Evolutionary conservation across 768 basidiomycete genomes (phyloP), one percentile per base, ranked within the genome.

Genomic region (Boletellus ananiceps): DNA sequence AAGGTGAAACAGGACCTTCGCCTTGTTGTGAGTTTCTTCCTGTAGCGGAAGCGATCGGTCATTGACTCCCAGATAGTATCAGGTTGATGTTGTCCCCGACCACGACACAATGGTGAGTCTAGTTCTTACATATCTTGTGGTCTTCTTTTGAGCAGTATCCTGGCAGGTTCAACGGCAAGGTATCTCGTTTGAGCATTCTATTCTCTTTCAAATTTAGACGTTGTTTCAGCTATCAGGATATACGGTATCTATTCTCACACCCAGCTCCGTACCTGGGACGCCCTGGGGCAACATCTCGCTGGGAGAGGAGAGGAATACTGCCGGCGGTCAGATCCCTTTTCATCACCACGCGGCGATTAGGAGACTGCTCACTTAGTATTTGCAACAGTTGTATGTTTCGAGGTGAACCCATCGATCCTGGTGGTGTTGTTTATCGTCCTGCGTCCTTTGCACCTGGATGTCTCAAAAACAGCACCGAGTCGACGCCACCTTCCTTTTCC

Each of bases 1-100:
- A 86, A 84, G 60, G 80, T 86, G 74, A 78, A 77, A 9, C 57
- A 69, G 0, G 78, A 82, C 52, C 59, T 72, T 19, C 67, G 79
- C 11, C 62, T 83, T 19, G 70, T 83, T 2, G 80, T 81, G 57
- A 5, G 75, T 63, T 27, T 34, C 21, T 44, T 21, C 7, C 38
- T 44, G 9, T 29, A 9, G 29, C 7, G 18, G 14, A 29, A 38
- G 9, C 2, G 14, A 36, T 27, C 1, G 1, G 11, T 14, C 18
- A 25, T 36, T 56, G 11, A 61, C 12, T 21, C 21, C 1, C 13
- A 6, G 13, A 40, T 15, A 79, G 77, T 79, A 80, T 52, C 77
- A 77, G 58, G 55, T 80, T 1, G 77, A 80, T 36, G 76, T 75
- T 46, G 54, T 71, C 8, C 66, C 70, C 2, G 72, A 75, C 33